Evolutionary conservation across 768 basidiomycete genomes (phyloP).

Genomic region (Collybia mongolica): DNA sequence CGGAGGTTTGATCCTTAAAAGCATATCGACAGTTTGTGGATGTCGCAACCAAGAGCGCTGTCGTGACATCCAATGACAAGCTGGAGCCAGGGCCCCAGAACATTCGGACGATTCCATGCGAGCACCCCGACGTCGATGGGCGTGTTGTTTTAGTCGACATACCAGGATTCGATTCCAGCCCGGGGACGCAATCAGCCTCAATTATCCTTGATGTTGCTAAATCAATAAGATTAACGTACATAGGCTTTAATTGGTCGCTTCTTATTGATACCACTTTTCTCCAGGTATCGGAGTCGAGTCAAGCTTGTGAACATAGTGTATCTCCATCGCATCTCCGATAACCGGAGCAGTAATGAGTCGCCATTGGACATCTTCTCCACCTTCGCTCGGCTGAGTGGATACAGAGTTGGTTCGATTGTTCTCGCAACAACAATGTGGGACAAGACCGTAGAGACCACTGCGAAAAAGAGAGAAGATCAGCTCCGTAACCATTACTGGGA

Average conservation of each 20-base stretch:
- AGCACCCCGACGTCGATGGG: too few relatives aligned
- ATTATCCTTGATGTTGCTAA: not conserved
- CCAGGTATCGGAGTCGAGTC: not conserved
- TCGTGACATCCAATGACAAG: too few relatives aligned
- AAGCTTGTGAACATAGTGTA: not conserved
- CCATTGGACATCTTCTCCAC: not conserved
- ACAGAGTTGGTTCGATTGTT: not conserved
- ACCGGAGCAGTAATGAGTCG: not conserved
- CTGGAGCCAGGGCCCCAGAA: too few relatives aligned
- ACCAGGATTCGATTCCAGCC: not conserved
- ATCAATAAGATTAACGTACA: not conserved
- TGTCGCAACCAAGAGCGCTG: too few relatives aligned
- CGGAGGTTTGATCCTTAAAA: too few relatives aligned
- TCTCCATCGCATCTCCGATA: constrained; percentile 2
- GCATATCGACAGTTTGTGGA: too few relatives aligned
- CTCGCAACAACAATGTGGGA: constrained; percentile 4
- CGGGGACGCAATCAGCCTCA: not conserved
- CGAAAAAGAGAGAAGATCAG: not conserved
- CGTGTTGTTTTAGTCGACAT: not conserved
- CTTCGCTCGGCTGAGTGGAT: not conserved
- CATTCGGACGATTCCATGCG: too few relatives aligned
- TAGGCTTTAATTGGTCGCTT: not conserved
- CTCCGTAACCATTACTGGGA: not conserved
- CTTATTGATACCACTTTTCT: not conserved
- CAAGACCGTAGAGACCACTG: not conserved